A percentile compares a stretch with the other conserved stretches of the same genome.
These are phyloP conservation scores for Mycothermus thermophilus DNA, from an alignment of 495 filamentous ascomycete species.

Conservation along the genomic window DNA sequence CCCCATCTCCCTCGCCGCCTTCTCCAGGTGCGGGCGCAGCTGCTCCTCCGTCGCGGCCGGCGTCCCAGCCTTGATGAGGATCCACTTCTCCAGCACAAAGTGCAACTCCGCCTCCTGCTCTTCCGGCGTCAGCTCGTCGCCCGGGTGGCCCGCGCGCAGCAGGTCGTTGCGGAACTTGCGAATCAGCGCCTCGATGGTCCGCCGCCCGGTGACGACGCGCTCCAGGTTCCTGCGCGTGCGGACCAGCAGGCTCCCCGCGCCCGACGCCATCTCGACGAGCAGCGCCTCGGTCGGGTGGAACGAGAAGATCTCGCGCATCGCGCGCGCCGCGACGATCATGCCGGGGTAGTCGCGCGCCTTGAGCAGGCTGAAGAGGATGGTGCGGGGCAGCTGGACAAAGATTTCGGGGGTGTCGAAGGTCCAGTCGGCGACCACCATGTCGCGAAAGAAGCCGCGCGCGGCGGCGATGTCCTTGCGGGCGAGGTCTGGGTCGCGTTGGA, in stretches of 20 bases:
- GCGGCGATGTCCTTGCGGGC: slow-evolving; percentile 33
- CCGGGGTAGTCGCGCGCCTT: slow-evolving; percentile 35
- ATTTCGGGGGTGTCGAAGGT: slow-evolving; percentile 20
- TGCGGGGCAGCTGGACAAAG: slow-evolving; percentile 25
- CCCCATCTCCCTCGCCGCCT: slow-evolving; percentile 43
- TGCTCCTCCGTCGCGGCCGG: slow-evolving; percentile 24
- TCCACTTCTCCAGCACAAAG: slow-evolving; percentile 17
- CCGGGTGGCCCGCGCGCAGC: slow-evolving; percentile 8
- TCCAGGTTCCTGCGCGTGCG: slow-evolving; percentile 20
- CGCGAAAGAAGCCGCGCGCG: slow-evolving; percentile 43
- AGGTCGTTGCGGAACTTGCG: slow-evolving; percentile 8
- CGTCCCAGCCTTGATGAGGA: slow-evolving; percentile 30
- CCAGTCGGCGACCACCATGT: slow-evolving; percentile 39
- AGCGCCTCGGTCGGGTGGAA: slow-evolving; percentile 32
- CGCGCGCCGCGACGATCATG: slow-evolving; percentile 45
- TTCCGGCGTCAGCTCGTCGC: slow-evolving; percentile 10
- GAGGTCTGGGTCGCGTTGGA: slow-evolving; percentile 28
- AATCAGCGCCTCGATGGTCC: slow-evolving; percentile 19
- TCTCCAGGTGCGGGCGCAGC: slow-evolving; percentile 22
- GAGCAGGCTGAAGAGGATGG: slow-evolving; percentile 31
- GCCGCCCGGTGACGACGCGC: slow-evolving; percentile 20
- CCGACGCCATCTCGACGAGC: slow-evolving; percentile 27
- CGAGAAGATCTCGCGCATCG: slow-evolving; percentile 39
- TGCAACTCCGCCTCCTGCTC: slow-evolving; percentile 15
- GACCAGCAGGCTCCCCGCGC: slow-evolving; percentile 22